Base-by-base conservation (phyloP, 495 filamentous ascomycete genomes). In the Neurospora sp. region DNA sequence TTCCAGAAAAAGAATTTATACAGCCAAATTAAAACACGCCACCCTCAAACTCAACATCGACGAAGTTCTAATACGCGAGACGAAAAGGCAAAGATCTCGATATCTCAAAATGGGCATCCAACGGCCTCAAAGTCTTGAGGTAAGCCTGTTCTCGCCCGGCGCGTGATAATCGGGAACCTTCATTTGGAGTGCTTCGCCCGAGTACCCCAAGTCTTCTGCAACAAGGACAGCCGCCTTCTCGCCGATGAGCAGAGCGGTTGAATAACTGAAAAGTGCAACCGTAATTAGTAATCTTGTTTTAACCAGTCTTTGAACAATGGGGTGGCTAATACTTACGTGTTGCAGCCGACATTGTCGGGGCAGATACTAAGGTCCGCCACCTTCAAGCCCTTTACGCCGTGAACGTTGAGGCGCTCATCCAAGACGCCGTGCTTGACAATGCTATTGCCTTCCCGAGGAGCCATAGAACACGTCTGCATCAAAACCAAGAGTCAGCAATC, bases 341-440 rank as follows among this genome's bases (percentile, higher is more conserved):
- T 93, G 84, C 90, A 92, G 39, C 92, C 91, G 31, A 94, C 90
- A 74, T 96, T 96, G 79, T 93, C 92, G 2, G 92, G 92, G 78
- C 90, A 93, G 80, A 94, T 93, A 34, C 87, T 90, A 70, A 94
- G 83, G 82, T 94, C 93, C 17, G 92, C 91, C 54, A 93, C 91
- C 85, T 94, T 94, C 69, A 96, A 88, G 19, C 90, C 90, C 82
- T 93, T 87, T 39, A 93, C 91, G 71, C 92, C 92, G 77, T 94
- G 89, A 48, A 94, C 92, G 75, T 93, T 94, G 71, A 94, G 85
- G 39, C 91, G 88, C 76, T 92, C 91, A 78, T 96, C 92, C 4
- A 96, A 80, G 4, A 94, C 93, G 48, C 92, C 92, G 77, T 93
- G 90, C 77, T 91, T 92, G 76, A 93, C 92, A 74, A 94, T 92